Evolutionary conservation across 331 rosid species (phyloP).

Genomic region (Phaseolus coccineus): DNA sequence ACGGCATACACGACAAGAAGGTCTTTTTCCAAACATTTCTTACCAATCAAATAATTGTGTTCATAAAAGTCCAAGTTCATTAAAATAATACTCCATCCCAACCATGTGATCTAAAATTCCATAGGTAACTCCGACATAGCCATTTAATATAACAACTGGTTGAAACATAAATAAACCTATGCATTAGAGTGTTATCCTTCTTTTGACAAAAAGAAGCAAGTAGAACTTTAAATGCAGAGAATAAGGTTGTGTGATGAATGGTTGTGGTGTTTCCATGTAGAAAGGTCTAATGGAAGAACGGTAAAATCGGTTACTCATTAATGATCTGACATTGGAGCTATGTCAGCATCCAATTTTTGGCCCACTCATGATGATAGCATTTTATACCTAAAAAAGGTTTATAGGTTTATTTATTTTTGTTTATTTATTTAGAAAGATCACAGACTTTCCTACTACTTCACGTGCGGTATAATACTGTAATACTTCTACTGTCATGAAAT

Average conservation of each 20-base stretch:
- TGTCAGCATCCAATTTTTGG: background rate
- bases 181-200: background rate
- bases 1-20: too few relatives aligned
- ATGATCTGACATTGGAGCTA: background rate
- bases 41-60: constrained; percentile 15
- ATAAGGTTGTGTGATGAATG: background rate
- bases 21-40: background rate
- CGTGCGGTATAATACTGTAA: background rate
- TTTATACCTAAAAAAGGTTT: constrained; percentile 1
- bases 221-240: constrained; percentile 7
- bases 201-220: background rate
- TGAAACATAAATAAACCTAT: background rate
- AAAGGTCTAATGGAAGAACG: constrained; percentile 4
- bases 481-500: background rate
- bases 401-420: background rate
- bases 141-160: background rate
- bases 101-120: constrained; percentile 9
- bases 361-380: constrained; percentile 16
- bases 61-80: background rate
- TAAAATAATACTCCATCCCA: constrained; percentile 8
- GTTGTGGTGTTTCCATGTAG: constrained; percentile 12
- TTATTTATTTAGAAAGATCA: background rate
- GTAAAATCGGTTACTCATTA: constrained; percentile 47
- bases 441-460: background rate
- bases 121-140: background rate